Evolutionary conservation across 2,329 filamentous ascomycete species (phyloP), one percentile per base, ranked within the genome.

Genomic region (Aspergillus amoenus): DNA sequence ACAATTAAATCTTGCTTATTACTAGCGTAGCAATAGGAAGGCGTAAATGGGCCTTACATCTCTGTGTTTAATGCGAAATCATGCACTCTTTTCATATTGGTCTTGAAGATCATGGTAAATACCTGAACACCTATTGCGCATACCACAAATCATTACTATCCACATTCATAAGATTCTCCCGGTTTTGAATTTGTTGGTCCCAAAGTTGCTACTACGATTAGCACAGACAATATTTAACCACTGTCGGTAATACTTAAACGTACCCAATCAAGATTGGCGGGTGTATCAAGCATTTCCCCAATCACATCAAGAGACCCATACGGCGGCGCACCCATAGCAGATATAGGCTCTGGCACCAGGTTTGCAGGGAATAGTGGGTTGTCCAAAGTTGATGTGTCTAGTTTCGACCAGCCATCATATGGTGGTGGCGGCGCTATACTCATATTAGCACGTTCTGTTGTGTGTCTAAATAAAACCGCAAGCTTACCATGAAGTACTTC

Each of bases 31-130:
- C 21, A 21, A 21, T 21, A 21, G 21, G 21, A 21, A 21, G 21
- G 21, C 4, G 21, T 21, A 34, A 46, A 0, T 84, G 82, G 82
- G 82, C 82, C 0, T 24, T 24, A 24, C 81, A 81, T 27, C 2
- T 2, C 24, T 27, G 24, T 0, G 73, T 84, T 44, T 84, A 84
- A 68, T 73, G 82, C 3, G 82, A 84, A 60, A 30, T 45, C 15
- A 27, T 72, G 72, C 1, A 24, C 24, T 24, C 58, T 84, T 24
- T 73, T 66, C 1, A 21, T 21, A 21, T 4, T 21, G 21, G 4
- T 21, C 21, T 21, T 21, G 21, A 1, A 21, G 27, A 30, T 30
- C 27, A 30, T 30, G 27, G 27, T 30, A 42, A 27, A 21, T 13
- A 11, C 17, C 27, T 11, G 15, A 18, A 39, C 15, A 47, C 17